These are phyloP conservation scores for Dryadomyces quercivorus DNA, from an alignment of 2,329 filamentous ascomycete species.

Conservation along the genomic window DNA sequence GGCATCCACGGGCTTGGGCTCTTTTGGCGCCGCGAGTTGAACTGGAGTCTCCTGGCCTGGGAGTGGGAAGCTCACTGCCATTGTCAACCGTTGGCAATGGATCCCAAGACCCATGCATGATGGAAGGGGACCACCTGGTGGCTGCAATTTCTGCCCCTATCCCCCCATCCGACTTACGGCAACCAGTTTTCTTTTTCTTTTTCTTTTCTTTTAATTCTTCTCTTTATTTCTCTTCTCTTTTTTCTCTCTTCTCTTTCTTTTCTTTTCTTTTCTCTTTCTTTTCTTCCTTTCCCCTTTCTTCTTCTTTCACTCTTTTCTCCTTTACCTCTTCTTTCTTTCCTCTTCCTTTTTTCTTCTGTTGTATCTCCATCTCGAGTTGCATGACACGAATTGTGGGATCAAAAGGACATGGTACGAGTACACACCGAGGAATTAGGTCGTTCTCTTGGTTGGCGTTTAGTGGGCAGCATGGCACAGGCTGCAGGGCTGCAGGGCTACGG, in stretches of 20 bases:
- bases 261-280: background rate
- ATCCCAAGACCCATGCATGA: slow-evolving; percentile 12
- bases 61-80: slow-evolving; percentile 47
- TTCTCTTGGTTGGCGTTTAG: background rate
- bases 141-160: background rate
- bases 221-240: background rate
- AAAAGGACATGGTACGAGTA: background rate
- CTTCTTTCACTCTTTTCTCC: background rate
- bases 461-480: background rate
- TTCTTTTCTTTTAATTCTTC: background rate
- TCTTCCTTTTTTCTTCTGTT: background rate
- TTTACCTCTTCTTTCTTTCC: background rate
- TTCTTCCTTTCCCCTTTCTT: no score
- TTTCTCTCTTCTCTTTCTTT: background rate
- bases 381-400: background rate
- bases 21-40: slow-evolving; percentile 65
- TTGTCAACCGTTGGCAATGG: slow-evolving; percentile 17
- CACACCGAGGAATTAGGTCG: background rate
- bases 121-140: background rate
- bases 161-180: no score
- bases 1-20: slow-evolving; percentile 46
- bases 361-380: background rate
- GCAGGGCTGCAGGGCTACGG: background rate
- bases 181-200: background rate
- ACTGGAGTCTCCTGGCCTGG: slow-evolving; percentile 78